Conservation (phyloP, 331 rosid species). For the Telfairia occidentalis region DNA sequence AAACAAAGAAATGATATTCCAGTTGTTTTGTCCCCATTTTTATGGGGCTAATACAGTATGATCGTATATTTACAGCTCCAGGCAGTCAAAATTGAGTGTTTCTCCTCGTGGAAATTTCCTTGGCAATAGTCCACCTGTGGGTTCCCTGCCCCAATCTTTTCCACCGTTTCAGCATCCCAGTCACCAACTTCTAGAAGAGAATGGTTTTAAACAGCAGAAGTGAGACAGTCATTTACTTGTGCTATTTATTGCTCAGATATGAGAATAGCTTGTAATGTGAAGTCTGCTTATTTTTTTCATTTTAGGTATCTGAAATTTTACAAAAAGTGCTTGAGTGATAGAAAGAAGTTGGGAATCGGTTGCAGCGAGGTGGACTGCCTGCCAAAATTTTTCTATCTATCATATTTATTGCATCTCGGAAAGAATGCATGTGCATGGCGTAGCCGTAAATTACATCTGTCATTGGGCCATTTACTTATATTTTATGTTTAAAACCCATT, state of each 20-base stretch:
- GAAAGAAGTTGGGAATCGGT: slow-evolving; percentile 92
- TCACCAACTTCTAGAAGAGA: slow-evolving; percentile 93
- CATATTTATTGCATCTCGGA: slow-evolving; percentile 3
- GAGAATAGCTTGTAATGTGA: slow-evolving; percentile 2
- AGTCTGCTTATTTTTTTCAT: slow-evolving; percentile 23
- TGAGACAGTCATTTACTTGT: slow-evolving; percentile 22
- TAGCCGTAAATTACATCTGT: not conserved
- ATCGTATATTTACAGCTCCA: slow-evolving; percentile 40
- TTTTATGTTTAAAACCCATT: not conserved
- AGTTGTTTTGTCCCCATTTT: slow-evolving; percentile 7
- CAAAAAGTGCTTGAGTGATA: slow-evolving; percentile 72
- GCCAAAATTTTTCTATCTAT: slow-evolving; percentile 15
- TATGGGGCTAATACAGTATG: slow-evolving; percentile 19
- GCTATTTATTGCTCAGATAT: not conserved
- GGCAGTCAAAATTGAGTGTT: slow-evolving; percentile 65
- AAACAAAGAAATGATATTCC: slow-evolving; percentile 11
- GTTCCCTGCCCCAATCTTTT: slow-evolving; percentile 86
- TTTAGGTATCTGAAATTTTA: slow-evolving; percentile 74
- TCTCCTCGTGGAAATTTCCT: slow-evolving; percentile 71
- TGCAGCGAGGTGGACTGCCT: slow-evolving; percentile 79
- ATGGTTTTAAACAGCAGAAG: slow-evolving; percentile 94
- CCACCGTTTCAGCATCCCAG: slow-evolving; percentile 98
- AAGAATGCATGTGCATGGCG: not conserved
- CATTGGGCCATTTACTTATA: not conserved
- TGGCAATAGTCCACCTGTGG: slow-evolving; percentile 86